A percentile compares a stretch with the other conserved stretches of the same genome.
phyloP scores from a whole-genome alignment of 164 flowering plant genomes.

The Warburgia ugandensis region DNA sequence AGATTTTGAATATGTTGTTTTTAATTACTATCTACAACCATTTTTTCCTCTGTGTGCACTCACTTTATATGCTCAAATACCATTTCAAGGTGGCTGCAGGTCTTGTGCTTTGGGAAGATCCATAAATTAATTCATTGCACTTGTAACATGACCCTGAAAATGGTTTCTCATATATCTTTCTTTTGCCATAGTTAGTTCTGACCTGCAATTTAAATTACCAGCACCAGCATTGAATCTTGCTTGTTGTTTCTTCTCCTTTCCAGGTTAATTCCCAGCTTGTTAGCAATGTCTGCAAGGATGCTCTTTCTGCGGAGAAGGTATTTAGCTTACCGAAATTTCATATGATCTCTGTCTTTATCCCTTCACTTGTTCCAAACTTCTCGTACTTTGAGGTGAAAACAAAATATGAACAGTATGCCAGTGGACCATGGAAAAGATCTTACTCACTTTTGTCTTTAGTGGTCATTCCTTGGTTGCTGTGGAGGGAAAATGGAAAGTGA shows the following conservation, averaged over 20 bases:
- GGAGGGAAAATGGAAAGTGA: too few relatives aligned
- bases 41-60: too few relatives aligned
- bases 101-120: too few relatives aligned
- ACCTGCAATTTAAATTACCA: background rate
- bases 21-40: too few relatives aligned
- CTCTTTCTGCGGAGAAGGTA: conserved; percentile 99
- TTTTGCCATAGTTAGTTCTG: conserved; percentile 1
- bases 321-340: conserved; percentile 7
- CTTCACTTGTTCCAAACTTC: too few relatives aligned
- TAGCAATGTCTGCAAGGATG: conserved; percentile 98
- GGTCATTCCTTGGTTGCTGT: too few relatives aligned
- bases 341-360: too few relatives aligned
- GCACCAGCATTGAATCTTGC: conserved; percentile 2
- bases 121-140: too few relatives aligned
- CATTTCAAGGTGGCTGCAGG: too few relatives aligned
- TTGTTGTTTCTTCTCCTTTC: conserved; percentile 7
- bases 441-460: too few relatives aligned
- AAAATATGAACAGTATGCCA: background rate
- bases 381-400: background rate
- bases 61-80: too few relatives aligned
- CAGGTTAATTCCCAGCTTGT: conserved; percentile 99
- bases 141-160: background rate
- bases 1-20: too few relatives aligned
- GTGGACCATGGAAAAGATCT: background rate
- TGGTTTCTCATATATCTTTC: background rate